These are phyloP conservation scores for Aspergillus sclerotiicarbonarius DNA, from an alignment of 495 filamentous ascomycete genomes.

Conservation along the genomic window DNA sequence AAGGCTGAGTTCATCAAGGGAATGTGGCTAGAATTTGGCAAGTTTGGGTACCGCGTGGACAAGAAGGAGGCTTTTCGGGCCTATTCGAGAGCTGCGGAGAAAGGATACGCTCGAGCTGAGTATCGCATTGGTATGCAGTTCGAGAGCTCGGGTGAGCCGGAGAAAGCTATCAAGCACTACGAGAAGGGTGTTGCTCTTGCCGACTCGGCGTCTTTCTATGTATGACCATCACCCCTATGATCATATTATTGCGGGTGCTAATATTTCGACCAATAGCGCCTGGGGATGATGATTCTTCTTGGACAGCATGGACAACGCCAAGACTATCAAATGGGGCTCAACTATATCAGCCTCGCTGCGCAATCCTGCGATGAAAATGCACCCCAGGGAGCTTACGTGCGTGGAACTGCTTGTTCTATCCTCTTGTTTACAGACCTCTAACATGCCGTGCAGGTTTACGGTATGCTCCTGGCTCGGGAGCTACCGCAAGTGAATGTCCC, in stretches of 20 bases:
- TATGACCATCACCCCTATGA: constrained; percentile 20
- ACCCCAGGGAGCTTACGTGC: constrained; percentile 88
- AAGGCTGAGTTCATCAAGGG: constrained; percentile 92
- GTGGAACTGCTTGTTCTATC: constrained; percentile 18
- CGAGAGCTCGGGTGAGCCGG: constrained; percentile 85
- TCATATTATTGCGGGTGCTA: constrained; percentile 16
- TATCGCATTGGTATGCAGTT: constrained; percentile 99
- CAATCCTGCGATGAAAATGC: constrained; percentile 94
- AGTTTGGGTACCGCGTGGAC: constrained; percentile 83
- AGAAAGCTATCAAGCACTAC: constrained; percentile 90
- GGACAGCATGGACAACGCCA: constrained; percentile 88
- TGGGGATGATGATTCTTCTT: constrained; percentile 96
- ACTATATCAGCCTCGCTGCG: constrained; percentile 78
- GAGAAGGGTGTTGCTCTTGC: constrained; percentile 68
- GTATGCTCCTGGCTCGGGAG: constrained; percentile 89
- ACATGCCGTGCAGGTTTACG: constrained; percentile 61
- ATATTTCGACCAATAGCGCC: constrained; percentile 46
- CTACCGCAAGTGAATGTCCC: constrained; percentile 84
- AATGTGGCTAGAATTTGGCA: constrained; percentile 98
- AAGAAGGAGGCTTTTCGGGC: constrained; percentile 90
- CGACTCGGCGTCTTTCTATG: constrained; percentile 92
- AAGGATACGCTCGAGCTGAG: constrained; percentile 89
- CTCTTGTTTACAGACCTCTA: constrained; percentile 8
- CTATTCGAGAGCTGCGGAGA: constrained; percentile 81
- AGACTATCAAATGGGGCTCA: constrained; percentile 73